Conservation (phyloP, 192 early-diverging fungal genomes). For the Gryganskiella cystojenkinii region DNA sequence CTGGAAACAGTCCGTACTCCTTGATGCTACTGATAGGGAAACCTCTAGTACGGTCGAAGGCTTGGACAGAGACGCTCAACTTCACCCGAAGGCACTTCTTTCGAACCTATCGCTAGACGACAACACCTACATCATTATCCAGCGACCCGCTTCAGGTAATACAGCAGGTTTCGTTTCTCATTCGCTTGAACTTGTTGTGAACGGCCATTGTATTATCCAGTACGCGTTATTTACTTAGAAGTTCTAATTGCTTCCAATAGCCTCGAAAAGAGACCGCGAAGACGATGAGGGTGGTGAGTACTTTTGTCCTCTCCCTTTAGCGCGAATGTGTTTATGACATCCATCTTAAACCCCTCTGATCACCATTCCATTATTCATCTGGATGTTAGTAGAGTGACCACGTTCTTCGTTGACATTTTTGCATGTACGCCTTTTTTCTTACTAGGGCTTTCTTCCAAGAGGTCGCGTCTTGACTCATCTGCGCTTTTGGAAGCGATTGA, state of each 20-base stretch:
- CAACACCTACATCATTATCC: conserved; percentile 1
- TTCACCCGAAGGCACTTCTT: neutral
- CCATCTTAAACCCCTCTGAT: no score
- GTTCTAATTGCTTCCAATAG: conserved; percentile 8
- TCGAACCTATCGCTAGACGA: conserved; percentile 1
- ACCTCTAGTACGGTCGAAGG: neutral
- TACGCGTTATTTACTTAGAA: conserved; percentile 1
- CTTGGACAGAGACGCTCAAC: neutral
- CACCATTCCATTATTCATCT: conserved; percentile 4
- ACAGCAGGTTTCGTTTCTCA: conserved; percentile 3
- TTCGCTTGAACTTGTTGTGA: neutral
- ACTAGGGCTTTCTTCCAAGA: conserved; percentile 9
- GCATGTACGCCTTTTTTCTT: neutral
- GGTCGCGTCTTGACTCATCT: neutral
- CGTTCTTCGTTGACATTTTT: neutral
- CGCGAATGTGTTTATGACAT: no score
- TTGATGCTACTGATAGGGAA: neutral
- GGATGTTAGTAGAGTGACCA: neutral
- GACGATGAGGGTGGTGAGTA: neutral
- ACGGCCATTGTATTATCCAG: neutral
- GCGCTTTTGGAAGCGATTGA: neutral
- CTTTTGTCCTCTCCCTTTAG: neutral
- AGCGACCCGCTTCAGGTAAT: conserved; percentile 4
- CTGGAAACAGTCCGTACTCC: conserved; percentile 10
- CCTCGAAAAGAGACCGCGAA: conserved; percentile 1